These are phyloP conservation scores for Pugionium cornutum DNA, from an alignment of 345 rosid genomes.

Conservation along the genomic window DNA sequence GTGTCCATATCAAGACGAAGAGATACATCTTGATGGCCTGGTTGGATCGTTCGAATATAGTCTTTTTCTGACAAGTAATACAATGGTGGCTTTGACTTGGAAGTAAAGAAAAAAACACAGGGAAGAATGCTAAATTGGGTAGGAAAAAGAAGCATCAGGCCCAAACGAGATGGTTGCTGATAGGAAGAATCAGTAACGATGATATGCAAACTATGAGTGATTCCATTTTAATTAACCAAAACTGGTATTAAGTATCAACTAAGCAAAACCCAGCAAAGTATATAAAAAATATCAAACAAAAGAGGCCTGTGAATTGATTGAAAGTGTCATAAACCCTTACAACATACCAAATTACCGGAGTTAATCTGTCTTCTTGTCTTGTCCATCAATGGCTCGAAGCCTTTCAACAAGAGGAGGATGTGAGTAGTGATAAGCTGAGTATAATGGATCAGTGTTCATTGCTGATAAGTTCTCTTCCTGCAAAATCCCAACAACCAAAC, in stretches of 20 bases:
- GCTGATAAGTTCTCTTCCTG: conserved; percentile 98
- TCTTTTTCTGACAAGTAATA: no score
- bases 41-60: not conserved
- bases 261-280: conserved; percentile 18
- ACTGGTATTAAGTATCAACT: conserved; percentile 7
- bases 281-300: not conserved
- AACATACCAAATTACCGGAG: not conserved
- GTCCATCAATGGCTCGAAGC: conserved; percentile 71
- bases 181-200: conserved; percentile 10
- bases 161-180: not conserved
- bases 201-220: not conserved
- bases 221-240: not conserved
- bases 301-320: conserved; percentile 1
- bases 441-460: conserved; percentile 97
- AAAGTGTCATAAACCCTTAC: conserved; percentile 5
- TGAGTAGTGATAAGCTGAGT: conserved; percentile 96
- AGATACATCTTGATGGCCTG: conserved; percentile 2
- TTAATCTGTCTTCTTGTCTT: conserved; percentile 76
- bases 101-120: no score
- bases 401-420: conserved; percentile 97
- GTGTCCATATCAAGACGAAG: conserved; percentile 23
- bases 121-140: no score
- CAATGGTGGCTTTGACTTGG: no score
- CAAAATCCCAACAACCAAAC: conserved; percentile 11
- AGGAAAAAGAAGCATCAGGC: not conserved